Conservation (phyloP, 371 early-diverging fungal species). For the Zychaea mexicana region DNA sequence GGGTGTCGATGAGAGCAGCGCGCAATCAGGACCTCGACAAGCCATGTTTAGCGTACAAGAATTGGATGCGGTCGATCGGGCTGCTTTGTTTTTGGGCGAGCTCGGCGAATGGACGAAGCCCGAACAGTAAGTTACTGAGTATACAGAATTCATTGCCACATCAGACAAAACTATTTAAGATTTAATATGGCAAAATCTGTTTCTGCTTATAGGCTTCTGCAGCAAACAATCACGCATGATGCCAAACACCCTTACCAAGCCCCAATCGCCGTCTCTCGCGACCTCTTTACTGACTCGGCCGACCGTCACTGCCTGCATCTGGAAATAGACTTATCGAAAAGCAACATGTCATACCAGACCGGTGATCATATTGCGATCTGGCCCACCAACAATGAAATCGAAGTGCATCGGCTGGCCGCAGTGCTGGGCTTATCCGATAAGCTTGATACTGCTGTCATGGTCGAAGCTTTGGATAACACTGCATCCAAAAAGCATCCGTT, state of each 20-base stretch:
- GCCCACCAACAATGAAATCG: slow-evolving; percentile 82
- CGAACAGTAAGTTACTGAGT: slow-evolving; percentile 9
- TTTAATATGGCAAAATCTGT: background rate
- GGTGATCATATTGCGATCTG: slow-evolving; percentile 97
- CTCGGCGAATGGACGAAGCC: slow-evolving; percentile 43
- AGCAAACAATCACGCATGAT: slow-evolving; percentile 56
- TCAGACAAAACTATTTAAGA: background rate
- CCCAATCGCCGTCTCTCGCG: slow-evolving; percentile 55
- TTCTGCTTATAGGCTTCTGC: slow-evolving; percentile 1
- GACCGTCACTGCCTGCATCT: slow-evolving; percentile 90
- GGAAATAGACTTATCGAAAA: slow-evolving; percentile 85
- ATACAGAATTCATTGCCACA: too few relatives aligned
- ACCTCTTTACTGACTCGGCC: slow-evolving; percentile 61
- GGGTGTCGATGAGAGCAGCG: slow-evolving; percentile 63
- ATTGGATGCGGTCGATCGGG: slow-evolving; percentile 31
- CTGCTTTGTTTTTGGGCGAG: slow-evolving; percentile 64
- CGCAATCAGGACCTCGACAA: slow-evolving; percentile 37
- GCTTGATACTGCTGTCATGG: slow-evolving; percentile 64
- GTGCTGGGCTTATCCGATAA: slow-evolving; percentile 67
- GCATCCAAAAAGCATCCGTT: slow-evolving; percentile 80
- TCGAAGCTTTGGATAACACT: slow-evolving; percentile 65
- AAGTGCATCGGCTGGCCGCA: slow-evolving; percentile 67
- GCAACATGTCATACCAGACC: slow-evolving; percentile 81
- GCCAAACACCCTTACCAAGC: slow-evolving; percentile 84
- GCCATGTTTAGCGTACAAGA: slow-evolving; percentile 48